Base-by-base conservation (phyloP, 176 grass and related monocot species). In the Lolium multiflorum region DNA sequence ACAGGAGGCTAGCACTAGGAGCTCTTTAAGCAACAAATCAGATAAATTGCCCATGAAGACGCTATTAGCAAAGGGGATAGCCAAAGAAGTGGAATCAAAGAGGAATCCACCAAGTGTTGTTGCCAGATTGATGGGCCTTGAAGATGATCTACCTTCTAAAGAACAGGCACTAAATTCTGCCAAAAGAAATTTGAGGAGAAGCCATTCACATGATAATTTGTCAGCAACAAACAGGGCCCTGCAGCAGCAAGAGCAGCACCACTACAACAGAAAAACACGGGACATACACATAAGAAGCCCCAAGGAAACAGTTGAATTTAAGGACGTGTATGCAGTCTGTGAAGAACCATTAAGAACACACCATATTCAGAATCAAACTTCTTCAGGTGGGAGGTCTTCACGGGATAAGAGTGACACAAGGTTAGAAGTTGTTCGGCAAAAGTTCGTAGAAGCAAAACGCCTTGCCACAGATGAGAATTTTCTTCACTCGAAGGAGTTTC, bases 71-170 rank as follows among this genome's bases (percentile, higher is more conserved):
- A 92, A 89, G 11, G 90, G 92, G 39, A 92, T 89, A 74, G 81
- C 88, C 56, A 93, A 84, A 83, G 84, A 93, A 79, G 72, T 88
- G 49, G 89, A 94, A 61, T 83, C 51, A 46, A 94, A 90, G 71
- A 88, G 83, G 85, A 99, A 99, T 54, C 64, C 94, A 70, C 61
- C 81, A 35, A 92, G 90, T 88, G 80, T 99, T 15, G 80, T 99
- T 82, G 97, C 94, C 26, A 94, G 88, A 92, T 86, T 99, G 77
- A 99, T 99, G 97, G 97, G 97, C 46, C 90, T 99, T 91, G 94
- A 96, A 87, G 94, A 94, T 78, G 87, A 88, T 85, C 76, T 92
- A 74, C 78, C 94, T 86, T 64, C 38, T 71, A 88, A 84, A 69
- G 88, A 72, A 74, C 50, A 84, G 70, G 69, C 81, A 86, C 65